Percentiles rank a stretch among this genome's conserved stretches.
Evolutionary conservation across 768 basidiomycete species (phyloP).

Genomic region (Pleurotus platypus): DNA sequence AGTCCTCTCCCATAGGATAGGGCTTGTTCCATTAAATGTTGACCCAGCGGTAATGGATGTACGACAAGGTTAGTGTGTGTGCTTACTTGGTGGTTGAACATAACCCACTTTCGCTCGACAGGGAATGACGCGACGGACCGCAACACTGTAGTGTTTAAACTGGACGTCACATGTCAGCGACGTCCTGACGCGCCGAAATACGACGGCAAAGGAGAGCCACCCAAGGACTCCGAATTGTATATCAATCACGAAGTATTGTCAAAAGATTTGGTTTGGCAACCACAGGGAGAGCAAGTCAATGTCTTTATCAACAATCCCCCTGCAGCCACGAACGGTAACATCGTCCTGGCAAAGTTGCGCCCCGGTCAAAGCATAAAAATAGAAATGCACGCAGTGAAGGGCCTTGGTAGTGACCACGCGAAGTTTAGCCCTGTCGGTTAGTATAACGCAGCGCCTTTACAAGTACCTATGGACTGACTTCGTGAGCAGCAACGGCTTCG

Average conservation of each 20-base stretch:
- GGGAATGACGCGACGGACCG: slow-evolving; percentile 75
- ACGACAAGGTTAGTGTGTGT: slow-evolving; percentile 32
- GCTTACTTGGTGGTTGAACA: neutral
- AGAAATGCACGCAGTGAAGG: slow-evolving; percentile 89
- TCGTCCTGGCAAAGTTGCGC: slow-evolving; percentile 86
- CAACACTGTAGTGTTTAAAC: slow-evolving; percentile 86
- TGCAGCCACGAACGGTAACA: slow-evolving; percentile 70
- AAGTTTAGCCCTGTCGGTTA: slow-evolving; percentile 94
- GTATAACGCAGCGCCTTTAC: slow-evolving; percentile 16
- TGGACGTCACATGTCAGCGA: slow-evolving; percentile 68
- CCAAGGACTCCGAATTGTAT: slow-evolving; percentile 57
- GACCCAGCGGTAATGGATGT: slow-evolving; percentile 73
- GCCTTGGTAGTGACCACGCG: slow-evolving; percentile 91
- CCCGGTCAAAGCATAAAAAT: slow-evolving; percentile 87
- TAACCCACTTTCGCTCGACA: slow-evolving; percentile 20
- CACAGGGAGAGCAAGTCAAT: slow-evolving; percentile 75
- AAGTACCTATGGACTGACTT: neutral
- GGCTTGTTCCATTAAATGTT: slow-evolving; percentile 84
- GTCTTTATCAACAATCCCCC: slow-evolving; percentile 56
- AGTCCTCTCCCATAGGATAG: slow-evolving; percentile 85
- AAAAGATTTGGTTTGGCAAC: slow-evolving; percentile 67
- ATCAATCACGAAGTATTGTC: slow-evolving; percentile 67
- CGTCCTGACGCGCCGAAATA: slow-evolving; percentile 51
- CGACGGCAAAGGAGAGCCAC: slow-evolving; percentile 21
- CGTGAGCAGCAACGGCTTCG: slow-evolving; percentile 82